These are phyloP conservation scores for Amylostereum areolatum DNA, from an alignment of 1,284 basidiomycete species.

Conservation along the genomic window DNA sequence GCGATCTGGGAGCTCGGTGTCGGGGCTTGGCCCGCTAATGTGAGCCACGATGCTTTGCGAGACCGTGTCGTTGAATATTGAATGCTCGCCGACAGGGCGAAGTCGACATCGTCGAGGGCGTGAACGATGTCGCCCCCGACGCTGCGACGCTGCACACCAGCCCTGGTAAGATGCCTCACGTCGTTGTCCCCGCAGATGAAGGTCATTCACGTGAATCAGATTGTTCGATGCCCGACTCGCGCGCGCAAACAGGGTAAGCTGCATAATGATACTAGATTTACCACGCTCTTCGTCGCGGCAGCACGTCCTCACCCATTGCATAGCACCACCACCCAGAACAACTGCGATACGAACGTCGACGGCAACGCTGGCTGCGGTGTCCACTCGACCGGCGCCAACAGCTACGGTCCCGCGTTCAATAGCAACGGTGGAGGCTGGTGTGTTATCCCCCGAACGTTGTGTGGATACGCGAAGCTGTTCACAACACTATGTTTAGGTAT, in stretches of 20 bases:
- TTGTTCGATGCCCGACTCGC: slow-evolving; percentile 53
- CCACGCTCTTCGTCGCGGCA: slow-evolving; percentile 1
- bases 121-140: slow-evolving; percentile 53
- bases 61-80: neutral
- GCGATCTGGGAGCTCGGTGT: slow-evolving; percentile 31
- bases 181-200: neutral
- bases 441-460: slow-evolving; percentile 42
- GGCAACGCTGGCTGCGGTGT: slow-evolving; percentile 65
- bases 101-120: slow-evolving; percentile 66
- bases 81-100: slow-evolving; percentile 39
- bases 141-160: slow-evolving; percentile 60
- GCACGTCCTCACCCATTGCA: slow-evolving; percentile 10
- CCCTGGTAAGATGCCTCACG: slow-evolving; percentile 23
- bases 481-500: too few species aligned
- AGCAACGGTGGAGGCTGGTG: slow-evolving; percentile 47
- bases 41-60: neutral
- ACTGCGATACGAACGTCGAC: slow-evolving; percentile 30
- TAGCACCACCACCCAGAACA: slow-evolving; percentile 12
- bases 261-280: neutral
- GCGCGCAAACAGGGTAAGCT: slow-evolving; percentile 47
- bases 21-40: slow-evolving; percentile 9
- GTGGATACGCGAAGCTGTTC: too few species aligned
- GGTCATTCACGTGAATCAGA: slow-evolving; percentile 23
- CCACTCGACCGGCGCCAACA: slow-evolving; percentile 31
- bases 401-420: slow-evolving; percentile 61